These are phyloP conservation scores for Acarospora socialis DNA, from an alignment of 2,329 filamentous ascomycete genomes.

Conservation along the genomic window DNA sequence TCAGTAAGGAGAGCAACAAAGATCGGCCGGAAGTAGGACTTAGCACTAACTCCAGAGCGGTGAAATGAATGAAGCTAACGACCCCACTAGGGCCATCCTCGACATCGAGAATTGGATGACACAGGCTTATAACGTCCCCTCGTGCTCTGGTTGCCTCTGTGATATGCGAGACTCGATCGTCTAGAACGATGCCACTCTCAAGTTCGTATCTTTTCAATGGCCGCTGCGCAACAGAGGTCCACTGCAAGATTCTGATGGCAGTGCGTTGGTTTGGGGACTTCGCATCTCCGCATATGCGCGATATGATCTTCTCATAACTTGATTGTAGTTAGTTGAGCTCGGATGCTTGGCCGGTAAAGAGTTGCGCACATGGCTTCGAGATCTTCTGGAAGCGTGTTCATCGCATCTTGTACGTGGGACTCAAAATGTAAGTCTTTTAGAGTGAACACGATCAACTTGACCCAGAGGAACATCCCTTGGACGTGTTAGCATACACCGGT, in stretches of 20 bases:
- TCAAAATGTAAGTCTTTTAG: slow-evolving; percentile 8
- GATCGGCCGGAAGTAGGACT: too few species aligned
- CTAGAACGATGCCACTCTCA: slow-evolving; percentile 14
- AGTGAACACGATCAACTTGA: slow-evolving; percentile 9
- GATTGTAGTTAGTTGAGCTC: neutral
- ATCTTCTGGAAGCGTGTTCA: slow-evolving; percentile 10
- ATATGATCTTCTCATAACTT: slow-evolving; percentile 12
- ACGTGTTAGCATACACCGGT: neutral
- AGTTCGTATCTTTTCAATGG: slow-evolving; percentile 11
- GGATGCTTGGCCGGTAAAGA: neutral
- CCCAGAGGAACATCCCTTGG: slow-evolving; percentile 16
- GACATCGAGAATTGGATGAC: slow-evolving; percentile 13
- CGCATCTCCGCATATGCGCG: slow-evolving; percentile 3
- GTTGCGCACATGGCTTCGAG: slow-evolving; percentile 8
- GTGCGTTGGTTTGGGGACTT: slow-evolving; percentile 2
- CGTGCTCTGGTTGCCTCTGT: slow-evolving; percentile 10
- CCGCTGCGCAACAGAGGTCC: slow-evolving; percentile 11
- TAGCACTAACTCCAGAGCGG: slow-evolving; percentile 5
- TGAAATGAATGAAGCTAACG: slow-evolving; percentile 8
- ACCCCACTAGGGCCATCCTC: slow-evolving; percentile 2
- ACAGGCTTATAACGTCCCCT: slow-evolving; percentile 14
- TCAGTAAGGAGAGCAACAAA: too few species aligned
- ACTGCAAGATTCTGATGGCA: slow-evolving; percentile 11
- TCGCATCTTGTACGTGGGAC: slow-evolving; percentile 7
- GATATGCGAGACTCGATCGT: slow-evolving; percentile 9